These are phyloP conservation scores for Gynostemma pentaphyllum DNA, from an alignment of 306 rosid species.

Conservation along the genomic window DNA sequence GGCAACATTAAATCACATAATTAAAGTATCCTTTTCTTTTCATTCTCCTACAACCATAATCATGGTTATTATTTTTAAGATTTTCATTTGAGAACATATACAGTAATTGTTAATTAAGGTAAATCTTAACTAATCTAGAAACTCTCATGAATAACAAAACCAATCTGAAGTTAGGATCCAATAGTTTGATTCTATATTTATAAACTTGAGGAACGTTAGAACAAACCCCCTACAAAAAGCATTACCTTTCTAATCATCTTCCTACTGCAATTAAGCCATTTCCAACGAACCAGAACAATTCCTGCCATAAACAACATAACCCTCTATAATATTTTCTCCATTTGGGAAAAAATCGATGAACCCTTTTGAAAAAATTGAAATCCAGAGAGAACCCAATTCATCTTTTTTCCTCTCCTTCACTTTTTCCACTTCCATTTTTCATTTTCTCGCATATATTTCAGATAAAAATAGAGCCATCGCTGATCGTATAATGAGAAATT, in stretches of 20 bases:
- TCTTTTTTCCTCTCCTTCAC: not conserved
- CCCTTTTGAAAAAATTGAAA: not conserved
- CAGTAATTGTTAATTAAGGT: not conserved
- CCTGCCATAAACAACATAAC: not conserved
- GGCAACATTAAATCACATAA: not conserved
- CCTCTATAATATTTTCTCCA: too few relatives aligned
- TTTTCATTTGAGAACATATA: not conserved
- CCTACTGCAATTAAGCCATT: not conserved
- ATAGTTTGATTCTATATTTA: not conserved
- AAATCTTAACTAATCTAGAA: not conserved
- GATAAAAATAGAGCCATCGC: not conserved
- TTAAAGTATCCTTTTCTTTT: not conserved
- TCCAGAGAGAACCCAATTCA: not conserved
- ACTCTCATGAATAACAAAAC: not conserved
- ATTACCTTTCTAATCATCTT: not conserved
- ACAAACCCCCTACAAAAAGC: not conserved
- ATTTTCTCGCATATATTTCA: not conserved
- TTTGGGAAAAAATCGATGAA: not conserved
- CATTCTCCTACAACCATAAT: not conserved
- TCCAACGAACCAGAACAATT: not conserved
- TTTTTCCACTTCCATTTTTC: not conserved
- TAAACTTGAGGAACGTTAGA: not conserved
- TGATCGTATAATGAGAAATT: not conserved
- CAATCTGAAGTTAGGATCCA: not conserved
- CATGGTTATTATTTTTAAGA: not conserved